A percentile compares a stretch with the other conserved stretches of the same genome.
These are phyloP conservation scores for Alternaria sp. DNA, from an alignment of 2,329 filamentous ascomycete genomes.

Conservation along the genomic window DNA sequence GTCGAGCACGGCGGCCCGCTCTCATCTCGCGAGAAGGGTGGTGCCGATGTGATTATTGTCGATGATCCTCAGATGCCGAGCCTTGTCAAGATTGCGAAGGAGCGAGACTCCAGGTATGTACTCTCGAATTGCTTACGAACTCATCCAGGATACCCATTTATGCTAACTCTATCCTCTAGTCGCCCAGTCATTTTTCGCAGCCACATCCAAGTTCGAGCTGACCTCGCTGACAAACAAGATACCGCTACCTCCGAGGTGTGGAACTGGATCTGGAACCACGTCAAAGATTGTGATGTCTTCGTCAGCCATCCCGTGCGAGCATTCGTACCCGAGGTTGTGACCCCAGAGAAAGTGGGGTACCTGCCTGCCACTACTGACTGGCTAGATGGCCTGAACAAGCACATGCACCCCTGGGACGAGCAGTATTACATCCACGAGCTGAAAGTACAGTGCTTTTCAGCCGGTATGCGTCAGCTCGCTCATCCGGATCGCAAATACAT, in stretches of 20 bases:
- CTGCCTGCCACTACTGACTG: constrained; percentile 84
- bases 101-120: constrained; percentile 60
- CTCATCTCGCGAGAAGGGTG: constrained; percentile 67
- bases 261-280: constrained; percentile 75
- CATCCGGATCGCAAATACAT: constrained; percentile 74
- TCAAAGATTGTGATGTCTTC: constrained; percentile 75
- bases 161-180: constrained; percentile 34
- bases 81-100: constrained; percentile 77
- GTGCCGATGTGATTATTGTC: constrained; percentile 77
- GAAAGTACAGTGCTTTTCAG: constrained; percentile 65
- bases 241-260: constrained; percentile 76
- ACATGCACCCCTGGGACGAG: constrained; percentile 71
- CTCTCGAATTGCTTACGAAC: too few species aligned
- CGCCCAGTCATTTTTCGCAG: constrained; percentile 80
- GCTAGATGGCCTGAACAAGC: constrained; percentile 82
- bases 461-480: constrained; percentile 65
- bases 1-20: constrained; percentile 71
- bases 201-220: constrained; percentile 81
- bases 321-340: constrained; percentile 75
- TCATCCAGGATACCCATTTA: not conserved
- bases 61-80: constrained; percentile 87
- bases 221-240: constrained; percentile 68
- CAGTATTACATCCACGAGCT: constrained; percentile 79
- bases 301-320: constrained; percentile 79
- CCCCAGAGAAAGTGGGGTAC: constrained; percentile 71